Base-by-base conservation (phyloP, 176 grass and related monocot species). In the Chrysopogon serrulatus region DNA sequence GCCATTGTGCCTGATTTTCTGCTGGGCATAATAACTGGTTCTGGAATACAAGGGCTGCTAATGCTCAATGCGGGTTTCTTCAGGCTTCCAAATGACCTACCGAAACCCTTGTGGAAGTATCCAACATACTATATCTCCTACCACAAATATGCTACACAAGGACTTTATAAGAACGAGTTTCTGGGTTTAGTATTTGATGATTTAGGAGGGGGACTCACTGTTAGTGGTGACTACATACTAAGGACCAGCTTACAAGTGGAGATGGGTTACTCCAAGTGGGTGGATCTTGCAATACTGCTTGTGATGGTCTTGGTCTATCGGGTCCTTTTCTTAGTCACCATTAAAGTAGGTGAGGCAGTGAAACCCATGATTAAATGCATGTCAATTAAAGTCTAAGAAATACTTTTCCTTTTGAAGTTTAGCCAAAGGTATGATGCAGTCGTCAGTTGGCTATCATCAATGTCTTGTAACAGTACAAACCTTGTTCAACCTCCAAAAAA, bases 111-210 rank as follows among this genome's bases (percentile, higher is more conserved):
- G 9, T 94, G 92, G 92, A 63, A 64, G 19, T 94, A 94, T 44
- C 92, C 92, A 12, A 83, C 81, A 16, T 90, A 94, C 44, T 94
- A 88, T 16, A 80, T 94, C n/a, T 80, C 88, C 0, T 94, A 88
- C 68, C 92, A 94, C 34, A 94, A 90, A 34, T 94, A 94, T 60
- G 89, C 86, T 18, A 84, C 68, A 37, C 92, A 94, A 74, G 92
- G 88, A 16, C 82, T 94, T 60, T 94, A 90, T 65, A 88, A 94
- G 69, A 94, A 88, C 17, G 88, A 90, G 71, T 86, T 94, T 5
- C 5, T 81, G 54, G 92, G 88, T 6, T 60, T 86, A n/a, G 66
- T 61, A 1, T 94, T 94, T 31, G 23, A 80, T 11, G 43, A 80
- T 42, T 10, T 33, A 4, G 45, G 74, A 6, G 21, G 54, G 3